These are phyloP conservation scores for Hibiscus mutabilis DNA, from an alignment of 345 rosid species.

Conservation along the genomic window DNA sequence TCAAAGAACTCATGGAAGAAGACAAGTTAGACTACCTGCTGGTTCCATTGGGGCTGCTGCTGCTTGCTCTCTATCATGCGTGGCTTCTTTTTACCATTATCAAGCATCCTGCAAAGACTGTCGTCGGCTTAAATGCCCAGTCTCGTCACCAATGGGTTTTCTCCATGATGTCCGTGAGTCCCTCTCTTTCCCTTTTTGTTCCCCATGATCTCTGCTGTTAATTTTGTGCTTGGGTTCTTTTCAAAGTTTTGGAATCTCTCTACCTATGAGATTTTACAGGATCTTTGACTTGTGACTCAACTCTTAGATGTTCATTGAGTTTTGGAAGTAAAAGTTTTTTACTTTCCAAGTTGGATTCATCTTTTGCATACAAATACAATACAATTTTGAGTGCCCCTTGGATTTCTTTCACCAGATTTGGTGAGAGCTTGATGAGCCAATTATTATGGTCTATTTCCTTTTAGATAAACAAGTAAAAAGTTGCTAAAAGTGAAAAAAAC, in stretches of 20 bases:
- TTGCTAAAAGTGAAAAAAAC: no score
- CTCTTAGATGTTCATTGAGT: neutral
- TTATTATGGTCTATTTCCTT: neutral
- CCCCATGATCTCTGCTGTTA: neutral
- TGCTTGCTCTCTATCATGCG: constrained; percentile 34
- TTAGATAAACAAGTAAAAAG: no score
- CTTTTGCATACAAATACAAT: neutral
- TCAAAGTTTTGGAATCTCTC: constrained; percentile 1
- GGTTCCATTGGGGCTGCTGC: constrained; percentile 36
- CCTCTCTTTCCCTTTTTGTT: neutral
- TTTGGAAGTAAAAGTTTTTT: neutral
- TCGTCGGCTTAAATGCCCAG: constrained; percentile 70
- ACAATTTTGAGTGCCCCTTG: no score
- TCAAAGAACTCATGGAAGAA: constrained; percentile 25
- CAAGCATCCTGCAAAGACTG: constrained; percentile 36
- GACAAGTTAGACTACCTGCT: constrained; percentile 33
- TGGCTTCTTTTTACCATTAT: constrained; percentile 41
- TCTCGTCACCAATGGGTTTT: constrained; percentile 79
- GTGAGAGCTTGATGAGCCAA: constrained; percentile 1
- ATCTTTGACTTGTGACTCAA: neutral
- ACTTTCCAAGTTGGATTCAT: neutral
- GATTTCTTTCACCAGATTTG: neutral
- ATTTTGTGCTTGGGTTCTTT: neutral
- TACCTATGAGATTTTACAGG: neutral
- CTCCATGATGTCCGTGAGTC: constrained; percentile 61